Percentiles rank a stretch among this genome's conserved stretches.
These are phyloP conservation scores for Cyathus olla DNA, from an alignment of 1,284 basidiomycete species.

Conservation along the genomic window DNA sequence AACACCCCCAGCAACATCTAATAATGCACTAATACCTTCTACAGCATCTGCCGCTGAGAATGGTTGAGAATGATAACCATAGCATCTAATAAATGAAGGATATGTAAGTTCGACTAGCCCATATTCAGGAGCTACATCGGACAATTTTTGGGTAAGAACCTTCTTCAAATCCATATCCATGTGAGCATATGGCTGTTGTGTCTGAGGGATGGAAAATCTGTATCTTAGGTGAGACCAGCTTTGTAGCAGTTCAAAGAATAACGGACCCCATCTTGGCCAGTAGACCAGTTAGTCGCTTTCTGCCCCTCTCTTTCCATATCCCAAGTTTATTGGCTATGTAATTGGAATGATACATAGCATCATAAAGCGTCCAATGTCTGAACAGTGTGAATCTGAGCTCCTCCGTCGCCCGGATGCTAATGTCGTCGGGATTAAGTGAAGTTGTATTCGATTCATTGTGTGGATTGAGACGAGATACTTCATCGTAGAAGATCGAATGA, in stretches of 20 bases:
- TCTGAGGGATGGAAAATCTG: slow-evolving; percentile 93
- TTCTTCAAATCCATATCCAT: slow-evolving; percentile 97
- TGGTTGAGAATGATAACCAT: slow-evolving; percentile 88
- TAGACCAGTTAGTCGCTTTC: slow-evolving; percentile 90
- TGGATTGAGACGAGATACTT: slow-evolving; percentile 90
- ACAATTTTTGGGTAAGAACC: slow-evolving; percentile 85
- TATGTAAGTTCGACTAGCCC: slow-evolving; percentile 96
- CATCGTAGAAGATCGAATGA: slow-evolving; percentile 85
- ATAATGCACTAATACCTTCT: slow-evolving; percentile 88
- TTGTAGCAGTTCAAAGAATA: slow-evolving; percentile 1
- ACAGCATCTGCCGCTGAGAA: slow-evolving; percentile 95
- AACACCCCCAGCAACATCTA: slow-evolving; percentile 93
- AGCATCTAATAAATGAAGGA: slow-evolving; percentile 92
- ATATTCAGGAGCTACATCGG: slow-evolving; percentile 95
- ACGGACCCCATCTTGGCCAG: slow-evolving; percentile 98
- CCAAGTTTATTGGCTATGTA: slow-evolving; percentile 97
- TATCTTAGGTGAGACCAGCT: slow-evolving; percentile 4
- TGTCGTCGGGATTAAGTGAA: slow-evolving; percentile 81
- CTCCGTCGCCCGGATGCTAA: slow-evolving; percentile 82
- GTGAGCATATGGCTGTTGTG: slow-evolving; percentile 93
- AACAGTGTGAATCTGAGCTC: slow-evolving; percentile 96
- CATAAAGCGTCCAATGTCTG: slow-evolving; percentile 98
- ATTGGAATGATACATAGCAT: slow-evolving; percentile 97
- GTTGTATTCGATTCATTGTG: slow-evolving; percentile 49
- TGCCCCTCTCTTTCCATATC: slow-evolving; percentile 95